These are phyloP conservation scores for Physcia stellaris DNA, from an alignment of 495 filamentous ascomycete genomes.

Conservation along the genomic window DNA sequence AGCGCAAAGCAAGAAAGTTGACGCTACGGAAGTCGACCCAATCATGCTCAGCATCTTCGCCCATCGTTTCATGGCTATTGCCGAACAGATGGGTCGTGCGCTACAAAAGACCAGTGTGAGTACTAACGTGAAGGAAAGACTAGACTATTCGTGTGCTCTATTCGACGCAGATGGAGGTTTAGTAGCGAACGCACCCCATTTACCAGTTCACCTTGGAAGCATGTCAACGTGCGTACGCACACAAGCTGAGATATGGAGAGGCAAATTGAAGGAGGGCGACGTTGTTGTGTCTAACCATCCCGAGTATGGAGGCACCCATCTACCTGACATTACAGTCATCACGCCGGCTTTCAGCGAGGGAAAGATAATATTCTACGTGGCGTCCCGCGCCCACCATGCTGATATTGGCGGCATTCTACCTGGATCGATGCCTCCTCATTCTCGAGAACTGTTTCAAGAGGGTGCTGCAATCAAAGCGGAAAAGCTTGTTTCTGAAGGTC, in stretches of 20 bases:
- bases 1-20: conserved; percentile 31
- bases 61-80: conserved; percentile 97
- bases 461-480: conserved; percentile 88
- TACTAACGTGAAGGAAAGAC: conserved; percentile 93
- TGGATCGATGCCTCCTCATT: conserved; percentile 93
- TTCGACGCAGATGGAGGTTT: conserved; percentile 85
- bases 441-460: conserved; percentile 85
- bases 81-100: conserved; percentile 93
- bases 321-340: conserved; percentile 88
- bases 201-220: conserved; percentile 81
- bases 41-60: conserved; percentile 94
- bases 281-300: conserved; percentile 95
- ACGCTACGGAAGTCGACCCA: conserved; percentile 45
- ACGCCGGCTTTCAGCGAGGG: conserved; percentile 84
- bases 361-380: conserved; percentile 92
- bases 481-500: conserved; percentile 81
- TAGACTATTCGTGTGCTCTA: conserved; percentile 93
- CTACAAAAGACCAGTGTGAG: conserved; percentile 95
- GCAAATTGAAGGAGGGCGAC: conserved; percentile 79
- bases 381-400: conserved; percentile 87
- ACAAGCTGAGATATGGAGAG: conserved; percentile 87
- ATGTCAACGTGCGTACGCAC: conserved; percentile 94
- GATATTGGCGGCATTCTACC: conserved; percentile 95
- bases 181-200: conserved; percentile 88
- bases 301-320: conserved; percentile 76